These are phyloP conservation scores for Fusarium sp. DNA, from an alignment of 2,329 filamentous ascomycete genomes.

Conservation along the genomic window DNA sequence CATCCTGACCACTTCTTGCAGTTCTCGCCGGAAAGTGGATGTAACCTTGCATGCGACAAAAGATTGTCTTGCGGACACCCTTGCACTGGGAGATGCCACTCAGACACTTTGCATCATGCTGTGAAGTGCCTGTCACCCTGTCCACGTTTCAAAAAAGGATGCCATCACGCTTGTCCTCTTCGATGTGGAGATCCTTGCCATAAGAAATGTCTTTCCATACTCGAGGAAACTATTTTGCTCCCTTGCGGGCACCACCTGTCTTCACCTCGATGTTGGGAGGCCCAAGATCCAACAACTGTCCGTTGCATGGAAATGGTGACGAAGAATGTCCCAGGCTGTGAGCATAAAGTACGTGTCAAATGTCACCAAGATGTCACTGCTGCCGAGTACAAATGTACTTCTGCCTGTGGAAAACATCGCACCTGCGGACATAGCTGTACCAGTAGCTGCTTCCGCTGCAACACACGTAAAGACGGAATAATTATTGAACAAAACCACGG, in stretches of 20 bases:
- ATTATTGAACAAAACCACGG: no score
- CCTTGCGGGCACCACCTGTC: background rate
- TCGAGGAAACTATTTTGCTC: background rate
- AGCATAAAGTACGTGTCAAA: background rate
- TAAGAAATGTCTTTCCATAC: background rate
- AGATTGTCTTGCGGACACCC: background rate
- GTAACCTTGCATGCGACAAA: background rate
- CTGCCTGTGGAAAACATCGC: background rate
- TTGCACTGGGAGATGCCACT: background rate
- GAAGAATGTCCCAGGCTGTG: background rate
- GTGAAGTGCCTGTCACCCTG: background rate
- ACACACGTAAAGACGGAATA: background rate
- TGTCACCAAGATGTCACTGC: background rate
- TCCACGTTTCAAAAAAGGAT: background rate
- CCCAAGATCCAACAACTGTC: background rate
- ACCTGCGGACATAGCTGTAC: background rate
- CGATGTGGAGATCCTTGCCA: background rate
- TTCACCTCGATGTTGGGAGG: background rate
- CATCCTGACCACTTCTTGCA: background rate
- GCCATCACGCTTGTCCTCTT: background rate
- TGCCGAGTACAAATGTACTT: background rate
- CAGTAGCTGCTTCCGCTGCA: background rate
- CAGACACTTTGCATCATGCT: background rate
- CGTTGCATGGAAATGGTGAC: background rate
- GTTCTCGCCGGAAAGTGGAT: background rate